Base-by-base conservation (phyloP, 306 rosid species). In the Psophocarpus tetragonolobus region DNA sequence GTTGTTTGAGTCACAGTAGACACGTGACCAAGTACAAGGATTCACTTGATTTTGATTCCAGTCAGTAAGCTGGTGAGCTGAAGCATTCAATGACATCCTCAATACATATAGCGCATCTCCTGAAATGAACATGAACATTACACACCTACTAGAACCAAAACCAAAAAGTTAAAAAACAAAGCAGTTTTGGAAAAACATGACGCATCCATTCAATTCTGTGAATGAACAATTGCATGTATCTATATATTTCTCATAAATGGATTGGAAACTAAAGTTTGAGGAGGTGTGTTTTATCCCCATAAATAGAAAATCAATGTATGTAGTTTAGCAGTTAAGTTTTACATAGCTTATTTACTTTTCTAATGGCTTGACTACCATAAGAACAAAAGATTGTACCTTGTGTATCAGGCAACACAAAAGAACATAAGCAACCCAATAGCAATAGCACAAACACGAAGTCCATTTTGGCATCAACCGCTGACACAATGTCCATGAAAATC, bases 21-120 rank as follows among this genome's bases (percentile, higher is more conserved):
- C 91, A 84, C 81, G 89, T 70, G 97, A 78, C 99, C 99, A 96
- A 53, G 98, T 91, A 85, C 99, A 96, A 33, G 99, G 99, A 70
- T 92, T 91, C 33, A 96, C 99, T 92, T 87, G 96, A 86, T 91
- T 86, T 56, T 51, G 83, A 64, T 88, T 92, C 99, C 99, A 96
- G 84, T 93, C 97, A 68, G 61, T 75, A 82, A 96, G 99, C 83
- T 90, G 94, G 77, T 30, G 29, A 38, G 68, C 36, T 57, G 97
- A 87, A 73, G 91, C 91, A 84, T 88, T 90, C 86, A 96, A 71
- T 8, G 94, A 83, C 8, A 0, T 2, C 80, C 26, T 91, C 89
- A 96, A 82, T 38, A 91, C 86, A 88, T 0, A 82, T 39, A 96
- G 90, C 10, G 97, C 99, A 81, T 91, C 96, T 75, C 98, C 99